Conservation (phyloP, 192 early-diverging fungal genomes). For the Coemansia sp. region DNA sequence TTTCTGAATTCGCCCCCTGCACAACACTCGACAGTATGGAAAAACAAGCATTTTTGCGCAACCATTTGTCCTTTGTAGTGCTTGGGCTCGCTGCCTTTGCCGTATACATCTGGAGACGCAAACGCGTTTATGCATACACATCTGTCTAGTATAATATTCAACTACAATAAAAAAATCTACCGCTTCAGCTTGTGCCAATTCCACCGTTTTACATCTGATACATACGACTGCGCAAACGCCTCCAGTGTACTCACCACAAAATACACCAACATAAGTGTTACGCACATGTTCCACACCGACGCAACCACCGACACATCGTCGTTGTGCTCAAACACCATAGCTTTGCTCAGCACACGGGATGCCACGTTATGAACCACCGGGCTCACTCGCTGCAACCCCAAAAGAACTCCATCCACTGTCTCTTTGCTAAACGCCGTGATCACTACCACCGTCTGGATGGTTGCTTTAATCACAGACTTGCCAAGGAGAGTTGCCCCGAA, state of each 20-base stretch:
- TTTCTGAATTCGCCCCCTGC: constrained; percentile 29
- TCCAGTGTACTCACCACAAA: constrained; percentile 83
- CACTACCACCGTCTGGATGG: constrained; percentile 79
- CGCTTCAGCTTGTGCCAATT: constrained; percentile 29
- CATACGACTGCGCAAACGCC: constrained; percentile 73
- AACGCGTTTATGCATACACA: not conserved
- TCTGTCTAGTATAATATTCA: not conserved
- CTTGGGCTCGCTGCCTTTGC: constrained; percentile 34
- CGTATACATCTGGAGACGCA: constrained; percentile 35
- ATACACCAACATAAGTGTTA: constrained; percentile 79
- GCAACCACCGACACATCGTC: constrained; percentile 57
- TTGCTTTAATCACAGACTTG: constrained; percentile 85
- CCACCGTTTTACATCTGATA: constrained; percentile 56
- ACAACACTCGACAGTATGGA: constrained; percentile 5
- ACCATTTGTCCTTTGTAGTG: constrained; percentile 29
- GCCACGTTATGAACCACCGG: constrained; percentile 64
- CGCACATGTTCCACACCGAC: constrained; percentile 74
- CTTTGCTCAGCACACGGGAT: constrained; percentile 50
- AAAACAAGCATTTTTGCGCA: constrained; percentile 25
- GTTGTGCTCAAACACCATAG: constrained; percentile 22
- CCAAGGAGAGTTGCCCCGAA: constrained; percentile 95
- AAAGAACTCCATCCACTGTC: constrained; percentile 61
- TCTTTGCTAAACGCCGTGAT: constrained; percentile 83
- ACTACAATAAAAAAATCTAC: not conserved
- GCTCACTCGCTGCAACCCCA: constrained; percentile 53